Base-by-base conservation (phyloP, 768 basidiomycete species). In the Pleurotus eryngii region DNA sequence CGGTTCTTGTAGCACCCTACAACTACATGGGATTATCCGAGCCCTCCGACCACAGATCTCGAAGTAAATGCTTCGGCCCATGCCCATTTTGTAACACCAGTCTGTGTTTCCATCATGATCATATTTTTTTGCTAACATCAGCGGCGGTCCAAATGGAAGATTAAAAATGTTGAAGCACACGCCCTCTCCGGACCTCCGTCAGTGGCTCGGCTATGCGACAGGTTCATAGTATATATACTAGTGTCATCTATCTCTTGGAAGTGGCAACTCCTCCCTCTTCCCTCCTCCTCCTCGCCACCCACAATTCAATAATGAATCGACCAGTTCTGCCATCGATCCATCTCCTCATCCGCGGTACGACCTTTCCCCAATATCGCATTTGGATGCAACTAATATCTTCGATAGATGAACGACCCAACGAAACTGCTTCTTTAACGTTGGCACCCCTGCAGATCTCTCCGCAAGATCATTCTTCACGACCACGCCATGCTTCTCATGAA, bases 101-200 rank as follows among this genome's bases (percentile, higher is more conserved):
- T 54, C 51, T 42, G 51, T 48, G 46, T 48, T 54, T 54, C 18
- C 51, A 30, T 30, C 51, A 54, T 39, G 37, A 54, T 54, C 51
- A 54, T 54, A 54, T 54, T 54, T 54, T 54, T 54, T 54, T 54
- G 51, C 51, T 42, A 54, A 54, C 51, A 39, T 54, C 39, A 42
- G 37, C 51, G 24, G 35, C 51, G 51, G 51, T 54, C 51, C 39
- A 54, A 54, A 54, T 54, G 51, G 51, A 54, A 54, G 51, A 22
- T 22, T 38, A 15, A 54, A 20, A 38, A 40, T n/a, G 38, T 14
- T 54, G 15, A 38, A 54, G 51, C 51, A 54, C 51, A 54, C 51
- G 51, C 39, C 22, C 15, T 54, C 51, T 54, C 30, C 51, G 51
- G 51, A 42, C 37, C 51, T 54, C 51, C 43, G 42, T 39, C 42